Evolutionary conservation across 2,329 filamentous ascomycete species (phyloP).

Genomic region (Venturiaceae sp.): DNA sequence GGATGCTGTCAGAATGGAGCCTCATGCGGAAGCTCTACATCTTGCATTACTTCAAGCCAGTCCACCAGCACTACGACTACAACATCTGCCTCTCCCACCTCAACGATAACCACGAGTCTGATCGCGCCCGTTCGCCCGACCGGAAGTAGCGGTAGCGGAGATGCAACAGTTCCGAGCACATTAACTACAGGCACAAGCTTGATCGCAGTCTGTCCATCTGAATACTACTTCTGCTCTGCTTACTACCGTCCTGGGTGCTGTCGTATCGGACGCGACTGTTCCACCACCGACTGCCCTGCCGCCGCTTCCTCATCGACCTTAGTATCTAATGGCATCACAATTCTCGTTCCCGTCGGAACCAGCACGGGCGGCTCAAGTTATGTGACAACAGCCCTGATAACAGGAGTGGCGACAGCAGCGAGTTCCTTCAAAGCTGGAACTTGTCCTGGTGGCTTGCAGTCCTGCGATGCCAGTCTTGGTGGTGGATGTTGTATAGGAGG

Average conservation of each 20-base stretch:
- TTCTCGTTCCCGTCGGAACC: conserved; percentile 50
- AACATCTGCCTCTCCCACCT: conserved; percentile 16
- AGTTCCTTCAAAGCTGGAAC: conserved; percentile 17
- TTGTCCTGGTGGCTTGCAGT: conserved; percentile 75
- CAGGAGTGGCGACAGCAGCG: conserved; percentile 19
- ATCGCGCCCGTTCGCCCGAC: conserved; percentile 33
- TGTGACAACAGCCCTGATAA: conserved; percentile 6
- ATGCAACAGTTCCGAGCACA: conserved; percentile 17
- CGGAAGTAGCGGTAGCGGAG: conserved; percentile 26
- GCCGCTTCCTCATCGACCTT: conserved; percentile 50
- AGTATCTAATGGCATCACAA: conserved; percentile 55
- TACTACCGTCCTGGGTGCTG: conserved; percentile 78
- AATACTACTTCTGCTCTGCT: conserved; percentile 85
- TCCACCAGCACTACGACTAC: neutral
- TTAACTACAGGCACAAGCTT: conserved; percentile 14
- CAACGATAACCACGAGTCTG: conserved; percentile 23
- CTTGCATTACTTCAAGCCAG: conserved; percentile 17
- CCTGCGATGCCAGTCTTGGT: conserved; percentile 53
- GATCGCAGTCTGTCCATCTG: conserved; percentile 59
- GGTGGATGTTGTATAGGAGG: conserved; percentile 79
- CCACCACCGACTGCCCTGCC: conserved; percentile 66
- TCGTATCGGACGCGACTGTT: conserved; percentile 76
- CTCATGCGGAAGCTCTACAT: conserved; percentile 32
- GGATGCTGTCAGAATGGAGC: conserved; percentile 33
- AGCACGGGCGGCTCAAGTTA: conserved; percentile 19